Base-by-base conservation (phyloP, 768 basidiomycete genomes). In the Mycena belliarum region DNA sequence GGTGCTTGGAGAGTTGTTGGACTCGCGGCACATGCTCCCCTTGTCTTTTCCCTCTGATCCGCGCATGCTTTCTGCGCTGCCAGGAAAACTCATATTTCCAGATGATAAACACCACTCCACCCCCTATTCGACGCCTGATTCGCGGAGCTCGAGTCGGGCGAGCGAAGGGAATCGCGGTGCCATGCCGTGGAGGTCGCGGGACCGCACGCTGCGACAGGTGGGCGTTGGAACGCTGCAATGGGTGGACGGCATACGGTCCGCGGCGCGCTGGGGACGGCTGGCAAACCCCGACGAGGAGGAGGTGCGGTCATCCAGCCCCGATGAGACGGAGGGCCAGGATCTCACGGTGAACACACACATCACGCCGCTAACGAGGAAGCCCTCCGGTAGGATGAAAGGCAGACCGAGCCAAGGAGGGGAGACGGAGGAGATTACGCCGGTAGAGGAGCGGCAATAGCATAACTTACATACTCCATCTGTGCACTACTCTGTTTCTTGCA, bases 1-100 rank as follows among this genome's bases (percentile, higher is more conserved):
- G 66, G 87, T 87, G 24, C 81, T 95, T 1, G 95, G 95, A 28
- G 97, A 99, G 70, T 74, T 98, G 24, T 77, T 98, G 61, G 95
- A 99, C 70, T 94, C 92, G 24, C 82, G 95, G 62, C 85, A 89
- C 70, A 98, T 98, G 94, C 82, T 98, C 23, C 93, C 93, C 2
- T 77, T 96, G 46, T 78, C 85, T 21, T 85, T 97, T 47, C 95
- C 95, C 8, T 85, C 87, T 20, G 87, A 93, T 69, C 87, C 89
- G 29, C 84, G 85, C 37, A 78, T 91, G 70, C 77, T 95, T 9
- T 86, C 89, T 20, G 90, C 89, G 7, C 73, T 82, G 3, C 87
- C 91, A 0, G 79, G 71, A 47, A 83, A 79, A 64, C 67, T 73
- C 20, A 61, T 69, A n/a, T 59, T 72, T 11, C 60, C 70, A 38